Conservation (phyloP, 371 early-diverging fungal genomes). For the Syncephalis plumigaleata region DNA sequence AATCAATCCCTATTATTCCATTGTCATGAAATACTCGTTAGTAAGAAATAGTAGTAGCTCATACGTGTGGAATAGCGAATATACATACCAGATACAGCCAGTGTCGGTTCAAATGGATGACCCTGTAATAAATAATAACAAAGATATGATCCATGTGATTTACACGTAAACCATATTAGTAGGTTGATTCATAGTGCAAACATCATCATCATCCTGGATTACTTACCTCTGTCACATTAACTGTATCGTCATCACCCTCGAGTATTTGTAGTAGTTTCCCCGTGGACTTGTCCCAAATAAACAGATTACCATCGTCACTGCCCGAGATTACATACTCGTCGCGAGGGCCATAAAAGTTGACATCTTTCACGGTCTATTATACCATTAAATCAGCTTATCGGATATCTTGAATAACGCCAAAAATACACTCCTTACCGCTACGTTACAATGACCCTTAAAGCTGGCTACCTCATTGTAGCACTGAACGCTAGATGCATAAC, state of each 20-base stretch:
- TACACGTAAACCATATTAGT: conserved; percentile 6
- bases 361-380: conserved; percentile 54
- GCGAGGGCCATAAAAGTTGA: conserved; percentile 47
- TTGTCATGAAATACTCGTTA: no score
- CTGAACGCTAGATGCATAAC: background rate
- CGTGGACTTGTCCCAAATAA: conserved; percentile 54
- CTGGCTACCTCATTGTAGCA: conserved; percentile 2
- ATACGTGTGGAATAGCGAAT: no score
- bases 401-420: background rate
- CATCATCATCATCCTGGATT: background rate
- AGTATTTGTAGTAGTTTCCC: conserved; percentile 40
- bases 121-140: conserved; percentile 9
- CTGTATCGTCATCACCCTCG: conserved; percentile 31
- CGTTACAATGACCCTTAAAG: conserved; percentile 20
- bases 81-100: conserved; percentile 21
- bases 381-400: no score
- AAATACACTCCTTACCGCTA: conserved; percentile 9
- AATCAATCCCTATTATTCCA: conserved; percentile 45
- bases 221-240: conserved; percentile 35
- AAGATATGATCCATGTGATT: conserved; percentile 10
- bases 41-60: no score
- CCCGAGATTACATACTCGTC: conserved; percentile 60
- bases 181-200: background rate
- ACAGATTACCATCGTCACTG: conserved; percentile 57
- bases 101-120: conserved; percentile 23